A percentile compares a stretch with the other conserved stretches of the same genome.
phyloP scores from a whole-genome alignment of 106 monocot genomes.

The Acorus calamus region DNA sequence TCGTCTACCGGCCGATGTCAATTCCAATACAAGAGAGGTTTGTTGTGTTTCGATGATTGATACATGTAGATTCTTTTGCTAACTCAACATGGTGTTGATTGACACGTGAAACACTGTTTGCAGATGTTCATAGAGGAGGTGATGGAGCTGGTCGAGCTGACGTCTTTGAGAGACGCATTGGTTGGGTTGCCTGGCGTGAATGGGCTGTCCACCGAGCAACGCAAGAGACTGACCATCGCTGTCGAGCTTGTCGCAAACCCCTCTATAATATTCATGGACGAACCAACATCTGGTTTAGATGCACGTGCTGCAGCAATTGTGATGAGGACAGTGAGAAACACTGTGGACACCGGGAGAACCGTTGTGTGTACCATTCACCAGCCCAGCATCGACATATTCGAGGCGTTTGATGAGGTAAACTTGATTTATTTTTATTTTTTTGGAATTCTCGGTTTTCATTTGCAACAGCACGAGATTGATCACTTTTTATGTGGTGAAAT shows the following conservation, averaged over 20 bases:
- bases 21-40: slow-evolving; percentile 53
- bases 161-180: slow-evolving; percentile 30
- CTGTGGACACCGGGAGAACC: slow-evolving; percentile 50
- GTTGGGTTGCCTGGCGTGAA: slow-evolving; percentile 57
- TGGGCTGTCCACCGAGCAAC: slow-evolving; percentile 53
- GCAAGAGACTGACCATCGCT: slow-evolving; percentile 59
- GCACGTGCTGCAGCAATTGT: slow-evolving; percentile 62
- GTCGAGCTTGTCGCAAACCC: slow-evolving; percentile 60
- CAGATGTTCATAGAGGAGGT: slow-evolving; percentile 59
- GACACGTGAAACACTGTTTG: neutral
- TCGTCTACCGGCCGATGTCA: slow-evolving; percentile 49
- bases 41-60: neutral
- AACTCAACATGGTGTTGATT: neutral
- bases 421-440: neutral
- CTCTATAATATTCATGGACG: slow-evolving; percentile 65
- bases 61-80: too few relatives aligned
- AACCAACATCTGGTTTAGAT: slow-evolving; percentile 56
- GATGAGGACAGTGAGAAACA: slow-evolving; percentile 58
- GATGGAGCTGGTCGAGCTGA: slow-evolving; percentile 55
- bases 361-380: slow-evolving; percentile 68
- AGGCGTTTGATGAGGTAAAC: slow-evolving; percentile 55
- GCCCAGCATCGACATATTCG: slow-evolving; percentile 65
- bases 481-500: slow-evolving; percentile 1
- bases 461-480: neutral
- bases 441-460: too few relatives aligned